Base-by-base conservation (phyloP, 139 green algal species). In the Tetratostichococcus sp. region DNA sequence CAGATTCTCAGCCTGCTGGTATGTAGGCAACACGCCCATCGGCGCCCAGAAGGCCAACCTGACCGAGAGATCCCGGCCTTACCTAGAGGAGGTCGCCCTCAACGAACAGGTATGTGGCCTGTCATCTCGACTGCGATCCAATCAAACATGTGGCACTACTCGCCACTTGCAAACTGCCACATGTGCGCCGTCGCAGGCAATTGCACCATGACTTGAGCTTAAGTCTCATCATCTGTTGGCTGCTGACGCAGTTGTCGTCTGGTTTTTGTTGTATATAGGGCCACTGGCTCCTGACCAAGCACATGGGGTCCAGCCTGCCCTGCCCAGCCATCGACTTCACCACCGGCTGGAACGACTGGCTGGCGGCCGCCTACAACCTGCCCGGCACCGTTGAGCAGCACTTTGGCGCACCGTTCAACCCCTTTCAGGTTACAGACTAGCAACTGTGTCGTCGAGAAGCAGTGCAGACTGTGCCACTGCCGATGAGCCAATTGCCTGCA, bases 211-310 rank as follows among this genome's bases (percentile, higher is more conserved):
- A n/a, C n/a, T n/a, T n/a, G 39, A 50, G 39, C 39, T 50, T 8
- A 50, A 50, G 14, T 50, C 8, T 50, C 8, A 14, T 50, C n/a
- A n/a, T n/a, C n/a, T n/a, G n/a, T n/a, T n/a, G n/a, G n/a, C n/a
- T n/a, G n/a, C n/a, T n/a, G n/a, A n/a, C n/a, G n/a, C n/a, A n/a
- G n/a, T n/a, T n/a, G n/a, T n/a, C n/a, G n/a, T n/a, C n/a, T n/a
- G n/a, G n/a, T n/a, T n/a, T n/a, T n/a, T n/a, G n/a, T n/a, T 62
- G 50, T 25, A 8, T 62, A 26, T 72, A 82, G 72, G 77, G 77
- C 19, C 77, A 82, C 68, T 72, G 67, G 8, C 77, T 82, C 0
- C 77, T 82, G 50, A 78, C 71, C 23, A 67, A 72, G 28, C 72
- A 78, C 35, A 67, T 71, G 39, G 77, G 77, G 34, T 50, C 34